Percentiles rank a stretch among this genome's conserved stretches.
Conservation (phyloP, 176 grass and related monocot genomes). For the Chrysopogon serrulatus region DNA sequence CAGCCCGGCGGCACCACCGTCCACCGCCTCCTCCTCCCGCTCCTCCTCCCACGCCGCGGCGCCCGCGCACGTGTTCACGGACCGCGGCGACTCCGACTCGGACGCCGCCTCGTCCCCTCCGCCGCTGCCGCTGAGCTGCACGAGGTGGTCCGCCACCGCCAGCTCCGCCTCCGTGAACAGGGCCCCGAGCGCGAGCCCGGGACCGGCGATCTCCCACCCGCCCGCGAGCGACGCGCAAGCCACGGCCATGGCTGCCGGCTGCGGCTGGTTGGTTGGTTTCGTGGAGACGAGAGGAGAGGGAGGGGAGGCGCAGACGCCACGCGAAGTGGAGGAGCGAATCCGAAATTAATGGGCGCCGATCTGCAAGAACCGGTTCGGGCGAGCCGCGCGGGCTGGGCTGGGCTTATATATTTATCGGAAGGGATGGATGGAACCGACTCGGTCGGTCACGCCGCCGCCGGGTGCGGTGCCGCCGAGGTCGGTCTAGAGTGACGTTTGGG, state of each 20-base stretch:
- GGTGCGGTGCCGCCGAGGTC: not conserved
- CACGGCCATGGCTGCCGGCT: not conserved
- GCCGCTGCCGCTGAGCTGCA: conserved; percentile 51
- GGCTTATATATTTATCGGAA: conserved; percentile 3
- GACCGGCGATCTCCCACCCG: not conserved
- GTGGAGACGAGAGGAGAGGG: not conserved
- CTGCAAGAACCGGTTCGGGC: not conserved
- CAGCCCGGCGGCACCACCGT: too few relatives aligned
- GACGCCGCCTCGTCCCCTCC: not conserved
- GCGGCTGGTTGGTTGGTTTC: not conserved
- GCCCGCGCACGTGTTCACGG: conserved; percentile 20
- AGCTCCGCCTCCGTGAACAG: conserved; percentile 62
- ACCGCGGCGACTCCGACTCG: conserved; percentile 28
- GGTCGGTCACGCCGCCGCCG: not conserved
- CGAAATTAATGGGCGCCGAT: not conserved
- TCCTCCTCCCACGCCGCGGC: not conserved
- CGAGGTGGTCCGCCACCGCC: conserved; percentile 51
- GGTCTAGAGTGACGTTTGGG: not conserved
- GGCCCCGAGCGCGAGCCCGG: not conserved
- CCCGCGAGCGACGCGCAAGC: not conserved
- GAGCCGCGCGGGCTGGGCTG: not conserved
- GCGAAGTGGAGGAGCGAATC: not conserved
- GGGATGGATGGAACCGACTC: conserved; percentile 7
- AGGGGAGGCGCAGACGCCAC: too few relatives aligned
- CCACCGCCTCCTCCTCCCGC: not conserved